Base-by-base conservation (phyloP, 805 yeast species). In the Spathaspora gorwiae region DNA sequence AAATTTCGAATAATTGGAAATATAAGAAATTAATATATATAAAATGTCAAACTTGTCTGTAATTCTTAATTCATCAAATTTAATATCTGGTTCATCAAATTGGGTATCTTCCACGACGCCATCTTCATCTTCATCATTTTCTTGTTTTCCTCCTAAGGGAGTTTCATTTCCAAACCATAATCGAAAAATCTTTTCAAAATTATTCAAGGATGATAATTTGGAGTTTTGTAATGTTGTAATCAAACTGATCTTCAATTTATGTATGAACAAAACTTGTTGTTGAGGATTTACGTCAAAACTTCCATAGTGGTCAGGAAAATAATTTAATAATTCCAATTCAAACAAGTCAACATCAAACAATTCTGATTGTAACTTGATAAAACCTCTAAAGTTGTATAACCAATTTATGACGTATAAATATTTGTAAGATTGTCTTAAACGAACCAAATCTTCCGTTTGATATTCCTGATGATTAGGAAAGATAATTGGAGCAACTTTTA, bases 311-410 rank as follows among this genome's bases (percentile, higher is more conserved):
- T 33, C 38, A 6, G 48, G 48, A 38, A 42, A 46, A 38, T 46
- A 54, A 46, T 62, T 54, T 35, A 80, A 64, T 11, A 83, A 62
- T 52, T 83, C 89, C 53, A 81, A 81, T 54, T 83, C 89, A 48
- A 82, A 73, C 14, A 75, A 64, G 47, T 80, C 83, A 7, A 75
- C 73, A 53, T 81, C 84, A 51, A 82, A 78, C 10, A 68, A 68
- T 44, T 81, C 86, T 6, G 68, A 64, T 10, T 66, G 65, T 44
- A 83, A 58, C 51, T 70, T 77, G 32, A 81, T 58, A 40, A 71
- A 68, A 24, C 79, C 80, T 44, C 81, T 73, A 57, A 76, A 73
- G 39, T 72, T 65, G 49, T 72, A 72, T 26, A 81, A 57, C 87
- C 87, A 82, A 58, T 81, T 79, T 10, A 79, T 59, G 39, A 60